Evolutionary conservation across 1,284 basidiomycete species (phyloP).

Genomic region (Heterobasidion occidentale): DNA sequence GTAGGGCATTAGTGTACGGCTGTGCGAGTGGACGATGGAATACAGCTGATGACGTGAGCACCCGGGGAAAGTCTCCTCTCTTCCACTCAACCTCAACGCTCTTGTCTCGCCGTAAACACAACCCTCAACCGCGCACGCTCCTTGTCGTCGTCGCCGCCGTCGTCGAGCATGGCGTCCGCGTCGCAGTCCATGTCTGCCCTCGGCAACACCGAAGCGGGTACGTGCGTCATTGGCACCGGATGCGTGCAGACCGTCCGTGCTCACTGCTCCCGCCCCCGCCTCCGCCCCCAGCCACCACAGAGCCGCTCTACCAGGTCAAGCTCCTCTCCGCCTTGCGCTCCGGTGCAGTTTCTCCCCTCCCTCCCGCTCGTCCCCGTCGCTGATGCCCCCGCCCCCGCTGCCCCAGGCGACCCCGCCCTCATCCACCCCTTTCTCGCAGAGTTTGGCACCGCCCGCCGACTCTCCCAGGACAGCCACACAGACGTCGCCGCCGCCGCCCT

Average conservation of each 20-base stretch:
- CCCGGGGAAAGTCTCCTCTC: too few relatives aligned
- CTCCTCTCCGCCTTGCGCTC: conserved; percentile 74
- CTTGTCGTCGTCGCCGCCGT: too few relatives aligned
- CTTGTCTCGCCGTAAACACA: too few relatives aligned
- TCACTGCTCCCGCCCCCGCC: not conserved
- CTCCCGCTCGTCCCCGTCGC: not conserved
- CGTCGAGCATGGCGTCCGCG: not conserved
- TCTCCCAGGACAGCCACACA: conserved; percentile 34
- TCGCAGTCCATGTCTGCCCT: not conserved
- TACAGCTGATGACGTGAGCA: too few relatives aligned
- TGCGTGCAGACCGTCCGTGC: not conserved
- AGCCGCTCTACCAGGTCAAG: conserved; percentile 73
- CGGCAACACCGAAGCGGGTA: not conserved
- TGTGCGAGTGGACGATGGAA: too few relatives aligned
- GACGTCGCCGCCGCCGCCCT: conserved; percentile 71
- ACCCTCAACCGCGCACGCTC: too few relatives aligned
- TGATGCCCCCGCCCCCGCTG: not conserved
- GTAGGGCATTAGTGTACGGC: too few relatives aligned
- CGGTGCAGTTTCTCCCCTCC: conserved; percentile 18
- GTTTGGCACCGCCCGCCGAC: conserved; percentile 55
- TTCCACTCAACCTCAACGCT: too few relatives aligned
- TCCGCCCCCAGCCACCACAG: conserved; percentile 16
- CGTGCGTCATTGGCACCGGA: not conserved
- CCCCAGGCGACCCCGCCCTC: conserved; percentile 59
- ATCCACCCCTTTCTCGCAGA: conserved; percentile 84